These are phyloP conservation scores for Solanum phureja DNA, from an alignment of 257 asterid genomes.

Conservation along the genomic window DNA sequence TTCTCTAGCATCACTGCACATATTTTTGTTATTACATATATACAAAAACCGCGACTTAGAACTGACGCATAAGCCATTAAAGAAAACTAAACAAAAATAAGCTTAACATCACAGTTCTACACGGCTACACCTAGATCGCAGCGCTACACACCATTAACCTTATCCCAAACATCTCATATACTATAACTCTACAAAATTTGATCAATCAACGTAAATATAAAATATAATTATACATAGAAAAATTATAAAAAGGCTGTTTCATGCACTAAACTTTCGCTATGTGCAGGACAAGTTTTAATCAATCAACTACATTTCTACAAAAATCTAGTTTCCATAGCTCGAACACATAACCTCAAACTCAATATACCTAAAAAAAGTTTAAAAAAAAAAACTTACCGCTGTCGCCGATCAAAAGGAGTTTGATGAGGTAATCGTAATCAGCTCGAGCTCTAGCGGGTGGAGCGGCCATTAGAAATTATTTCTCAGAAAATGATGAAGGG, in stretches of 20 bases:
- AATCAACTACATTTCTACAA: background rate
- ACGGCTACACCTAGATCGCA: background rate
- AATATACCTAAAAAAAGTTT: background rate
- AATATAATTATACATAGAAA: background rate
- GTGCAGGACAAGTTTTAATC: background rate
- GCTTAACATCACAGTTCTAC: background rate
- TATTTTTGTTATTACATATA: background rate
- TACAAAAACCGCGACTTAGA: background rate
- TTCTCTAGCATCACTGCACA: background rate
- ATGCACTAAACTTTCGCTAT: background rate
- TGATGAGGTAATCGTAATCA: constrained; percentile 61
- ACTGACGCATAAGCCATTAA: background rate
- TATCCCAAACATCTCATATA: background rate
- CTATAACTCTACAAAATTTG: background rate
- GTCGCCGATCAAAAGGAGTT: constrained; percentile 67
- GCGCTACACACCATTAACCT: background rate
- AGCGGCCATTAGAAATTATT: constrained; percentile 46
- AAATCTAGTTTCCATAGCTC: background rate
- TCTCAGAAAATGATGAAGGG: constrained; percentile 4
- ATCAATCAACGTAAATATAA: background rate
- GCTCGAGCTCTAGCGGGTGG: constrained; percentile 74
- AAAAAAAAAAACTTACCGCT: constrained; percentile 36
- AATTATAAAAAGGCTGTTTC: background rate
- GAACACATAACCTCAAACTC: background rate
- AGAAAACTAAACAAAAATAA: background rate